phyloP scores from a whole-genome alignment of 768 basidiomycete genomes.

The Amylocystis lapponica region DNA sequence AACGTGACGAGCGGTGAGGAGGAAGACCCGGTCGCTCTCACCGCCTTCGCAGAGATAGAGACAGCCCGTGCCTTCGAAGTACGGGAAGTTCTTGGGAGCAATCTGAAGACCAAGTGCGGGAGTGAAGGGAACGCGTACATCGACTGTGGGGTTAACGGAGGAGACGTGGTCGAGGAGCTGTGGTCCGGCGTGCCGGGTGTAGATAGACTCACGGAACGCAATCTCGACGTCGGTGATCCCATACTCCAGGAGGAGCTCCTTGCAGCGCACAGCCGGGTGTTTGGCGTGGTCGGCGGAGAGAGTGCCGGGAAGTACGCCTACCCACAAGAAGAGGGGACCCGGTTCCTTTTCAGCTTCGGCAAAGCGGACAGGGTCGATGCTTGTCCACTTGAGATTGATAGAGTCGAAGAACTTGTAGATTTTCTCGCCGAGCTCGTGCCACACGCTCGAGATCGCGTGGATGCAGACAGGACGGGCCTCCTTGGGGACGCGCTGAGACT shows the following conservation, averaged over 20 bases:
- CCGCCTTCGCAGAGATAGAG: not conserved
- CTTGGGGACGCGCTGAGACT: conserved; percentile 19
- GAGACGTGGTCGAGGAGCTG: not conserved
- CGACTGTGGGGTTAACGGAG: not conserved
- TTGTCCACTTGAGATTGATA: conserved; percentile 15
- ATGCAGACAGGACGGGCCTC: conserved; percentile 17
- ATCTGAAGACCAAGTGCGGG: conserved; percentile 32
- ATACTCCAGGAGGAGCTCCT: not conserved
- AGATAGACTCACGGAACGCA: conserved; percentile 1
- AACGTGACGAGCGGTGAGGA: conserved; percentile 5
- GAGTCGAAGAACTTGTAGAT: conserved; percentile 11
- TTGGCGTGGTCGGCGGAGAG: not conserved
- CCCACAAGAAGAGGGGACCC: not conserved
- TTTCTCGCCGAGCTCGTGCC: conserved; percentile 15
- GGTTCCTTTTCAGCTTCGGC: conserved; percentile 2
- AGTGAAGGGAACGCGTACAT: conserved; percentile 25
- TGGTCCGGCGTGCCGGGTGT: not conserved
- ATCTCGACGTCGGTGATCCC: conserved; percentile 3
- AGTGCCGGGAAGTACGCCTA: conserved; percentile 3
- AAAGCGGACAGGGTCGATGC: conserved; percentile 21
- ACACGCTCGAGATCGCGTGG: conserved; percentile 17
- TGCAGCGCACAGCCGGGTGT: not conserved
- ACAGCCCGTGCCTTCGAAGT: not conserved
- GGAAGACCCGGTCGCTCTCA: not conserved
- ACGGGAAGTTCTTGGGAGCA: conserved; percentile 16